Evolutionary conservation across 176 grass and related monocot genomes (phyloP).

Genomic region (Triticum turgidum): DNA sequence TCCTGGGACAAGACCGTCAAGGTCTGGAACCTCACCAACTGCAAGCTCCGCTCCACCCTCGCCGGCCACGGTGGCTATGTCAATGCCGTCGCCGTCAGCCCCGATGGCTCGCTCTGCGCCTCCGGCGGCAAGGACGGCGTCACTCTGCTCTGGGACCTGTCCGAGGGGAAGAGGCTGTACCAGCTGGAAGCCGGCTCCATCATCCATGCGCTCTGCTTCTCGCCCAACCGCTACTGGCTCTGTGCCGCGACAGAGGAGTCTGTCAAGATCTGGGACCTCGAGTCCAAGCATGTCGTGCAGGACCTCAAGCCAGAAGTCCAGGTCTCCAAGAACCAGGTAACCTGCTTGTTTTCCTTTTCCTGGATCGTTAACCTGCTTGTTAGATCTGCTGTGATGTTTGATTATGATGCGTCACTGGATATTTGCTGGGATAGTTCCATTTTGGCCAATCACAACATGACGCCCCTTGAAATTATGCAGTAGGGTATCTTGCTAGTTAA

Average conservation of each 20-base stretch:
- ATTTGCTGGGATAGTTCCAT: background rate
- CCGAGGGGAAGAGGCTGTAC: slow-evolving; percentile 51
- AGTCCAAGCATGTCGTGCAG: slow-evolving; percentile 66
- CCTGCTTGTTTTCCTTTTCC: background rate
- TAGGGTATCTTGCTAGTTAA: background rate
- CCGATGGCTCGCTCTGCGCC: slow-evolving; percentile 59
- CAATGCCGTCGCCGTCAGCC: slow-evolving; percentile 60
- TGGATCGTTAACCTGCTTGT: background rate
- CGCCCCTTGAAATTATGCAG: background rate
- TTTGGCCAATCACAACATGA: background rate
- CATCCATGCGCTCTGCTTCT: slow-evolving; percentile 77
- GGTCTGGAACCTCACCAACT: slow-evolving; percentile 76
- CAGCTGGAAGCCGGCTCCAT: slow-evolving; percentile 50
- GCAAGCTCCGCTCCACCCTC: slow-evolving; percentile 52
- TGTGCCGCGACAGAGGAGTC: slow-evolving; percentile 60
- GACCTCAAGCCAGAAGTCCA: slow-evolving; percentile 63
- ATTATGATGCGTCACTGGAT: background rate
- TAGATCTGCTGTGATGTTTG: background rate
- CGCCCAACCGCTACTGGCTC: slow-evolving; percentile 69
- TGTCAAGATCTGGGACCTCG: slow-evolving; percentile 69
- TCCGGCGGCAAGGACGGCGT: slow-evolving; percentile 59
- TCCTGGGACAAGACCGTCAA: slow-evolving; percentile 72
- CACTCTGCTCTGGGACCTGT: slow-evolving; percentile 50
- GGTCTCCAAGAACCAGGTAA: slow-evolving; percentile 55
- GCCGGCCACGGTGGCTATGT: slow-evolving; percentile 55